A percentile compares a stretch with the other conserved stretches of the same genome.
Evolutionary conservation across 2,329 filamentous ascomycete genomes (phyloP).

Genomic region (Penicillium janthinellum): DNA sequence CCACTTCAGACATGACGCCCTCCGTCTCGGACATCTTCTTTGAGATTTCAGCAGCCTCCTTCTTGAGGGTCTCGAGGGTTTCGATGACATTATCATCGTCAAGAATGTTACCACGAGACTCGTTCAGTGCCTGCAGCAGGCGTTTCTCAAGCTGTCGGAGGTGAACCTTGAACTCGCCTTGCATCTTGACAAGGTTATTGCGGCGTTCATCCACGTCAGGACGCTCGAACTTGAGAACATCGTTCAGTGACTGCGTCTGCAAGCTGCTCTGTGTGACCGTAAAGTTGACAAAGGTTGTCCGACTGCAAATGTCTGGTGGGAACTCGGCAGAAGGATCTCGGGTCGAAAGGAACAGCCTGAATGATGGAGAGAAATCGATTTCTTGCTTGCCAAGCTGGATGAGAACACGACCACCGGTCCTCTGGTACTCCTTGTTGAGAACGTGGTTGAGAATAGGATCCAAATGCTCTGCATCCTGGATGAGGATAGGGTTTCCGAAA

Average conservation of each 20-base stretch:
- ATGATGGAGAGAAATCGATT: slow-evolving; percentile 97
- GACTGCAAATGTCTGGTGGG: slow-evolving; percentile 93
- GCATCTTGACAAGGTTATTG: slow-evolving; percentile 96
- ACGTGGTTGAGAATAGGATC: slow-evolving; percentile 98
- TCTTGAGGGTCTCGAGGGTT: slow-evolving; percentile 96
- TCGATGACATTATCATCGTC: slow-evolving; percentile 98
- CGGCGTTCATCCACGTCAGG: slow-evolving; percentile 95
- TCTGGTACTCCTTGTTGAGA: slow-evolving; percentile 99
- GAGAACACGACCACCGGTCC: slow-evolving; percentile 93
- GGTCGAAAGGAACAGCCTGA: slow-evolving; percentile 93
- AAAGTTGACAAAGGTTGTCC: slow-evolving; percentile 99
- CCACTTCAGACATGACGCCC: slow-evolving; percentile 97
- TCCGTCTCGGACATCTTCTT: slow-evolving; percentile 95
- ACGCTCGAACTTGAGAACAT: slow-evolving; percentile 94
- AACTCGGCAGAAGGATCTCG: slow-evolving; percentile 95
- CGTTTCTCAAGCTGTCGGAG: slow-evolving; percentile 93
- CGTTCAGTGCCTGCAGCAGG: slow-evolving; percentile 90
- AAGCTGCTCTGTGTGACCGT: slow-evolving; percentile 98
- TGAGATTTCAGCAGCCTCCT: slow-evolving; percentile 93
- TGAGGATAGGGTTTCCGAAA: slow-evolving; percentile 97
- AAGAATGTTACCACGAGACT: slow-evolving; percentile 95
- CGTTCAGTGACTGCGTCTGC: slow-evolving; percentile 95
- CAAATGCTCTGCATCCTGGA: slow-evolving; percentile 95
- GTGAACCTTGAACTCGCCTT: slow-evolving; percentile 99
- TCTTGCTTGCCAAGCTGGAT: slow-evolving; percentile 98